These are phyloP conservation scores for Rhizopus sp. DNA, from an alignment of 371 early-diverging fungal genomes.

Conservation along the genomic window DNA sequence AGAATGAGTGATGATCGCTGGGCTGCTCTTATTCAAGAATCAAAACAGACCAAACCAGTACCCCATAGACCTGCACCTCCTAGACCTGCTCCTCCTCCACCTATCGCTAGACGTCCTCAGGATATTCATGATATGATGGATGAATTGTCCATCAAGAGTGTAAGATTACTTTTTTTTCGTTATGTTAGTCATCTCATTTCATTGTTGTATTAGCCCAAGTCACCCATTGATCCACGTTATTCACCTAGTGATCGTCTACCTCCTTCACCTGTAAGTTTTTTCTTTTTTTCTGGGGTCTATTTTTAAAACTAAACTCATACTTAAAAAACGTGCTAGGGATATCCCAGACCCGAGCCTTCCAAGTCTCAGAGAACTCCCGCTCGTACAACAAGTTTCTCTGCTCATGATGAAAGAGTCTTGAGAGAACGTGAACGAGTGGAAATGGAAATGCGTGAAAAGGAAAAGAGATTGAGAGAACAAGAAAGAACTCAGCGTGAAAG, in stretches of 20 bases:
- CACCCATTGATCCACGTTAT: constrained; percentile 22
- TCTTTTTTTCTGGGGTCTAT: background rate
- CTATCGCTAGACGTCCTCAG: constrained; percentile 8
- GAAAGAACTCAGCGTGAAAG: constrained; percentile 27
- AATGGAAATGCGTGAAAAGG: constrained; percentile 32
- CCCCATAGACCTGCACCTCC: constrained; percentile 24
- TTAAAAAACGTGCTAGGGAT: constrained; percentile 2
- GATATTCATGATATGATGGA: constrained; percentile 38
- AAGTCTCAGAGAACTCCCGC: constrained; percentile 29
- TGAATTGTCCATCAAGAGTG: constrained; percentile 27
- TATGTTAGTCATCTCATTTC: constrained; percentile 7
- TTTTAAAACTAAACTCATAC: constrained; percentile 1
- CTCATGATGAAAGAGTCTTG: constrained; percentile 40
- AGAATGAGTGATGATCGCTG: constrained; percentile 48
- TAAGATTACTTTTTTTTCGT: constrained; percentile 4
- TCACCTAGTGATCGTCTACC: constrained; percentile 17
- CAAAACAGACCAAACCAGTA: background rate
- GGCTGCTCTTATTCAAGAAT: constrained; percentile 42
- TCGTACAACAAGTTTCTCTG: constrained; percentile 28
- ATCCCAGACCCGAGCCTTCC: constrained; percentile 38
- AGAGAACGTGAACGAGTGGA: constrained; percentile 31
- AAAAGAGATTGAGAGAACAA: constrained; percentile 27
- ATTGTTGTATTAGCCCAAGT: constrained; percentile 11
- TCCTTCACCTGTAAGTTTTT: constrained; percentile 27
- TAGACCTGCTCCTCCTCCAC: constrained; percentile 33